Base-by-base conservation (phyloP, 2,329 filamentous ascomycete genomes). In the Fusarium fujikuroi region DNA sequence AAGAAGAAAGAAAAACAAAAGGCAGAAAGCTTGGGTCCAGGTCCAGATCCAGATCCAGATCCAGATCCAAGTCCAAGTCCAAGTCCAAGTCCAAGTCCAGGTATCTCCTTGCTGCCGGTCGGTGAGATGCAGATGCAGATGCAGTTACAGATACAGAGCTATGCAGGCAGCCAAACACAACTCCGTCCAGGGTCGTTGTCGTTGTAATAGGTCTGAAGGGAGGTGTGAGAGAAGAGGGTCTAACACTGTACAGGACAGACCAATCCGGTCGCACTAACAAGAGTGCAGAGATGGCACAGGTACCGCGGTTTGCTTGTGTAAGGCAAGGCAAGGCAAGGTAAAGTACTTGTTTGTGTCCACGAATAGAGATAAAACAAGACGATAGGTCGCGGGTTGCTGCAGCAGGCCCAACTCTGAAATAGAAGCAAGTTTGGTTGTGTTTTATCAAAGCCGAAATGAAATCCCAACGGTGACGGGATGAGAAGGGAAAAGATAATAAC, bases 71-170 rank as follows among this genome's bases (percentile, higher is more conserved):
- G 28, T 32, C 46, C 30, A 50, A 7, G 9, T 30, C 28, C 28
- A 30, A 9, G 28, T 30, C 25, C 44, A 47, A 28, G 53, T 28
- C 30, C 46, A 32, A 18, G 28, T 32, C 46, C 30, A 50, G 16
- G 30, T 50, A 50, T 34, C 47, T 50, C 30, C 30, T 66, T 53
- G 60, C 64, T 69, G 66, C 62, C 65, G 69, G 75, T 60, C 65
- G 65, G 75, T 61, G 69, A 71, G 74, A 75, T 74, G 67, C 66
- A 78, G 69, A 66, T 54, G 69, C 63, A 71, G 74, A 75, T 74
- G 65, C 69, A 77, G 69, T 65, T 54, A 66, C 63, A 71, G 74
- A 75, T 74, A 65, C 69, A 77, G 67, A 46, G 43, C 43, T 28
- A 46, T 28, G 43, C 25, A 46, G 44, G 70, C 61, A 70, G 68